These are phyloP conservation scores for Coemansia erecta DNA, from an alignment of 192 early-diverging fungal genomes.

Conservation along the genomic window DNA sequence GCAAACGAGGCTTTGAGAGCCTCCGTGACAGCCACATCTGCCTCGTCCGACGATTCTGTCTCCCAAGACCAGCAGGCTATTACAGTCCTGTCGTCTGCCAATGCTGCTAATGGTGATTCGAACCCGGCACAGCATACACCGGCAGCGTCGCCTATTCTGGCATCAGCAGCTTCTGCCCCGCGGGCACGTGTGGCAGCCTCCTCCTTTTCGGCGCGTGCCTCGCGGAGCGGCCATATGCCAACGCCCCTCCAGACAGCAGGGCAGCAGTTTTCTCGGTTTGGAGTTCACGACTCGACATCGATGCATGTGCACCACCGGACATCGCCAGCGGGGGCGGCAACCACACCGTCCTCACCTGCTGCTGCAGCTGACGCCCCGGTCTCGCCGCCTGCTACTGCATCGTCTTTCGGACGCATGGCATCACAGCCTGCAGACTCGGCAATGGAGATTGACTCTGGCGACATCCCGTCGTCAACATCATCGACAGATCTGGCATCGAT, in stretches of 20 bases:
- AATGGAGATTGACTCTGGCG: slow-evolving; percentile 15
- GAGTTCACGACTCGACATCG: too few relatives aligned
- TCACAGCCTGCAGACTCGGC: slow-evolving; percentile 20
- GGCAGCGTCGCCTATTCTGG: not conserved
- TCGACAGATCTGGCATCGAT: slow-evolving; percentile 34
- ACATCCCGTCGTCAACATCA: slow-evolving; percentile 18
- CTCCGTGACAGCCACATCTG: not conserved
- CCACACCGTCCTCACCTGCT: slow-evolving; percentile 11
- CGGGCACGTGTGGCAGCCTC: slow-evolving; percentile 13
- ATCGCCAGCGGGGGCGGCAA: slow-evolving; percentile 6
- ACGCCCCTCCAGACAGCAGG: slow-evolving; percentile 22
- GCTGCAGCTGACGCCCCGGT: not conserved
- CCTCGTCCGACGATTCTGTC: not conserved
- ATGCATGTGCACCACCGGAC: too few relatives aligned
- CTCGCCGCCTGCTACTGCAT: not conserved
- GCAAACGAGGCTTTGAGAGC: not conserved
- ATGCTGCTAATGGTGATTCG: not conserved
- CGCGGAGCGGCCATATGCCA: slow-evolving; percentile 33
- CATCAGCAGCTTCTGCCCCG: not conserved
- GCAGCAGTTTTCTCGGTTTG: not conserved
- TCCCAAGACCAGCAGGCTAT: too few relatives aligned
- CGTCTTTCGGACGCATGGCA: not conserved
- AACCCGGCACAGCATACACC: not conserved
- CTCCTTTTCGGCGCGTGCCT: slow-evolving; percentile 19
- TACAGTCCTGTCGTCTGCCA: too few relatives aligned